Evolutionary conservation across 768 basidiomycete genomes (phyloP).

Genomic region (Brasilioporus rufonigricans): DNA sequence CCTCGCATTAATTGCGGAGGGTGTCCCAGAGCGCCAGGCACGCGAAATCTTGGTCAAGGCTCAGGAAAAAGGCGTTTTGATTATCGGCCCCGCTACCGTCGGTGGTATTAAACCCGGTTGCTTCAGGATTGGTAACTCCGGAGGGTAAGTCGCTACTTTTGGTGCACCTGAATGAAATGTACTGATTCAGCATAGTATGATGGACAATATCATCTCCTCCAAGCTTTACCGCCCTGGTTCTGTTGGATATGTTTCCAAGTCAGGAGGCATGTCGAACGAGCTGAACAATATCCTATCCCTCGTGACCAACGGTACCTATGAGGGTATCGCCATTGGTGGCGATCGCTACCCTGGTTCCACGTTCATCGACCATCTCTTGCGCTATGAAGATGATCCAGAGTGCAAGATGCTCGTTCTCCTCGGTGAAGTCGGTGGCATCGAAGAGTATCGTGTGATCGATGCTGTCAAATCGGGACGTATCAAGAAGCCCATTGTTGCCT

Average conservation of each 20-base stretch:
- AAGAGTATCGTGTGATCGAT: constrained; percentile 98
- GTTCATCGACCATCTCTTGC: constrained; percentile 97
- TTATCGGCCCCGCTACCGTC: constrained; percentile 96
- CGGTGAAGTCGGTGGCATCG: constrained; percentile 97
- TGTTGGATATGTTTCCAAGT: constrained; percentile 99
- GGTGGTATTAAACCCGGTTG: constrained; percentile 99
- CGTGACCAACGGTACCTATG: constrained; percentile 96
- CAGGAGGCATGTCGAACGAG: constrained; percentile 99
- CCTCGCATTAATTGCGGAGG: constrained; percentile 96
- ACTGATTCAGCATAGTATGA: constrained; percentile 62
- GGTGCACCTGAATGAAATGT: neutral
- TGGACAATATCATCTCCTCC: constrained; percentile 99
- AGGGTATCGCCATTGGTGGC: constrained; percentile 99
- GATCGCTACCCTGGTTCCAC: constrained; percentile 98
- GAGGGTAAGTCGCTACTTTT: constrained; percentile 58
- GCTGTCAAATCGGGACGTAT: constrained; percentile 92
- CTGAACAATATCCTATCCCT: constrained; percentile 99
- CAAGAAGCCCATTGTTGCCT: constrained; percentile 98
- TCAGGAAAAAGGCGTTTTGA: constrained; percentile 80
- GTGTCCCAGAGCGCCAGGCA: constrained; percentile 97
- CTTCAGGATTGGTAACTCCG: constrained; percentile 99
- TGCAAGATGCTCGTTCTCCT: constrained; percentile 99
- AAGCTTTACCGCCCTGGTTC: constrained; percentile 98
- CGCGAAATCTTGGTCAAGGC: constrained; percentile 93
- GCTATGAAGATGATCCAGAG: constrained; percentile 94